Base-by-base conservation (phyloP, 768 basidiomycete species). In the Zangia roseola region DNA sequence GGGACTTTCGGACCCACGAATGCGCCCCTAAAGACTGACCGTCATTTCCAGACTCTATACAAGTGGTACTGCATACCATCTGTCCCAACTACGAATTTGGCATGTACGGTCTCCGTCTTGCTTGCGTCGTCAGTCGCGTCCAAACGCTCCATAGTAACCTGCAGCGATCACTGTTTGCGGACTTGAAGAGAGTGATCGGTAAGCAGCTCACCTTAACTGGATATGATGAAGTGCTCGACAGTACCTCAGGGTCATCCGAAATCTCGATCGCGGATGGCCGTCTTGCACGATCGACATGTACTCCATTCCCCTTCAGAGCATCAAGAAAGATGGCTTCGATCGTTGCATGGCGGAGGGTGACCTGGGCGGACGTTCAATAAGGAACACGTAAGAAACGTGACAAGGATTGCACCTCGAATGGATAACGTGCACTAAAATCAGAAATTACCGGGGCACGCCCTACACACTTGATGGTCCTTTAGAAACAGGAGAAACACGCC, bases 401-500 rank as follows among this genome's bases (percentile, higher is more conserved):
- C 13, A 31, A 14, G 31, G 5, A 31, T 31, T 5, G 6, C 14
- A 31, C 31, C 31, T 31, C 31, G 7, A 31, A 31, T 16, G 31
- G 31, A 31, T 31, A 31, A 31, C 31, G 31, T 31, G 31, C 31
- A 16, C 31, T 31, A 31, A 31, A 16, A 16, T 31, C 31, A 16
- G 76, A 78, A 21, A 88, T 74, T 58, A 86, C 83, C 14, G 83
- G 72, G 2, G 77, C 78, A 14, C 84, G 79, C 37, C 31, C 31
- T 31, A 16, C 16, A 16, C 31, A 31, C 31, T 31, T 31, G 2
- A 31, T 31, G 31, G 1, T 6, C 14, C 14, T 12, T 31, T 31
- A 31, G 31, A 16, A 16, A 31, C 31, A 2, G 13, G 13, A 16
- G 31, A 16, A 31, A 31, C 14, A 31, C 31, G 14, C 5, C 31